These are phyloP conservation scores for Petunia secreta DNA, from an alignment of 257 asterid genomes.

Conservation along the genomic window DNA sequence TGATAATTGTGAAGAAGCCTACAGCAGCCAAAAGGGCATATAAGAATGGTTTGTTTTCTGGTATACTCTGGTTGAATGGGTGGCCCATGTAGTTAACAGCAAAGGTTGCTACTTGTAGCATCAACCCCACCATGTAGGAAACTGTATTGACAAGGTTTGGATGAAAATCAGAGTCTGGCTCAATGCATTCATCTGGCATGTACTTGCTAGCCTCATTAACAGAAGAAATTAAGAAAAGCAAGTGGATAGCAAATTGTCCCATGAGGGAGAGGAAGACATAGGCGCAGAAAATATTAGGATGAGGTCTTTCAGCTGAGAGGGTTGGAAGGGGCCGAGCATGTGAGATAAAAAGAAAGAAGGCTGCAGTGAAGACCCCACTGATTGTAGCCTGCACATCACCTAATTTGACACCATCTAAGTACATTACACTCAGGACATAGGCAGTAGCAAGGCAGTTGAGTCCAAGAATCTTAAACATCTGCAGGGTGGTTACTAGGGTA, in stretches of 20 bases:
- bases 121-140: slow-evolving; percentile 89
- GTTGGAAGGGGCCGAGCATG: slow-evolving; percentile 87
- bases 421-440: slow-evolving; percentile 92
- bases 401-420: slow-evolving; percentile 91
- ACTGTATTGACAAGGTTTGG: slow-evolving; percentile 90
- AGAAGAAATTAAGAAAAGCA: slow-evolving; percentile 69
- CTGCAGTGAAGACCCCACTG: slow-evolving; percentile 97
- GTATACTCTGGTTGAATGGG: slow-evolving; percentile 82
- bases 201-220: slow-evolving; percentile 84
- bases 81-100: slow-evolving; percentile 94
- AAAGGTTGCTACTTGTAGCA: slow-evolving; percentile 94
- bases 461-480: slow-evolving; percentile 98
- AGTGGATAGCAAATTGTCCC: slow-evolving; percentile 81
- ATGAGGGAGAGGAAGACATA: slow-evolving; percentile 79
- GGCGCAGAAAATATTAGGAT: slow-evolving; percentile 77
- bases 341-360: slow-evolving; percentile 85
- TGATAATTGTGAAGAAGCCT: slow-evolving; percentile 71
- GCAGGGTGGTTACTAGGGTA: slow-evolving; percentile 95
- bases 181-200: slow-evolving; percentile 94
- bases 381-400: slow-evolving; percentile 98
- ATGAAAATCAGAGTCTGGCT: slow-evolving; percentile 79
- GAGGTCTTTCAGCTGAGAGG: slow-evolving; percentile 83
- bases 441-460: slow-evolving; percentile 99
- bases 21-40: slow-evolving; percentile 70
- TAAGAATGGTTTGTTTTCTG: slow-evolving; percentile 64